Conservation (phyloP, 140 eudicot species). For the Senecio squalidus region DNA sequence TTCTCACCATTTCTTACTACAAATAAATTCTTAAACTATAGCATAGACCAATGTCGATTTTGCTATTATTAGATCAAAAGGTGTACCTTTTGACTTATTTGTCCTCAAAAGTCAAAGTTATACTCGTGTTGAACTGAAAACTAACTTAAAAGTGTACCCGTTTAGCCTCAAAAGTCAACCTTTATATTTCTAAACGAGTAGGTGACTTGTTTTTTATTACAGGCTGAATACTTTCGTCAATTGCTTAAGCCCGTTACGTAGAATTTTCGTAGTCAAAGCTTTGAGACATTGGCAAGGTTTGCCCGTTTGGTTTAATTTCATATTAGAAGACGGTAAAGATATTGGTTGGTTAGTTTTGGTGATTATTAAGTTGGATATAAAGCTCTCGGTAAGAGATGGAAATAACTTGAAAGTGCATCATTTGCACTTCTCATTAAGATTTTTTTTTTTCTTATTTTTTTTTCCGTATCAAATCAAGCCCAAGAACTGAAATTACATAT, state of each 20-base stretch:
- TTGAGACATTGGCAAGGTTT: constrained; percentile 27
- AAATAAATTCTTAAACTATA: neutral
- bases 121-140: neutral
- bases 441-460: constrained; percentile 8
- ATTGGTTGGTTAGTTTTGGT: constrained; percentile 24
- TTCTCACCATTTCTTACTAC: neutral
- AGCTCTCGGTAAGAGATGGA: constrained; percentile 26
- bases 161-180: constrained; percentile 16
- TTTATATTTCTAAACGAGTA: neutral
- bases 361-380: constrained; percentile 31
- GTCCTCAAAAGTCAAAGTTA: neutral
- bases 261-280: constrained; percentile 30
- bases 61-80: neutral
- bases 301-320: constrained; percentile 19
- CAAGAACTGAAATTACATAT: constrained; percentile 11
- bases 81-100: neutral
- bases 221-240: constrained; percentile 92
- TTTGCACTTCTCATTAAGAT: constrained; percentile 15
- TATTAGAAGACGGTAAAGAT: constrained; percentile 20
- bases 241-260: constrained; percentile 95
- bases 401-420: constrained; percentile 28
- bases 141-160: neutral
- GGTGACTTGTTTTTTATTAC: constrained; percentile 24
- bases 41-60: neutral
- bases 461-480: constrained; percentile 9